Conservation (phyloP, 2,329 filamentous ascomycete species). For the Calonectria honghensis region DNA sequence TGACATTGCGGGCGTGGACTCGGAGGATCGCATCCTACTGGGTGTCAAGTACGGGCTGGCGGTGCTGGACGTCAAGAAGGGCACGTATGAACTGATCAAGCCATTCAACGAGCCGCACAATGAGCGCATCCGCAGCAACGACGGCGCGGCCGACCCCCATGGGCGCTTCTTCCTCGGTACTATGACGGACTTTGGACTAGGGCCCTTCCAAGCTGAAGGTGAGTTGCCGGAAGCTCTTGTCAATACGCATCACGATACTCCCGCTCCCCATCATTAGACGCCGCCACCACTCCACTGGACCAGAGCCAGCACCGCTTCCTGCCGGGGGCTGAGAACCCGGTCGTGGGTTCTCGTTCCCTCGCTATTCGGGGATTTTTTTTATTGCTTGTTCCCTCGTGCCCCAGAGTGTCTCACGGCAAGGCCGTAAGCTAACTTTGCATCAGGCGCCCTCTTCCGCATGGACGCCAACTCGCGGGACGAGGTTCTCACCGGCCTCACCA, state of each 20-base stretch:
- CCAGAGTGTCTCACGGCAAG: conserved; percentile 16
- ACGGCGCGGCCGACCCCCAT: conserved; percentile 86
- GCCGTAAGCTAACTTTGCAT: conserved; percentile 27
- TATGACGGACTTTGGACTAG: conserved; percentile 84
- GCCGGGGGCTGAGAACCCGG: neutral
- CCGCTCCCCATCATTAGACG: conserved; percentile 42
- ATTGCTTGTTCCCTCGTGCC: conserved; percentile 1
- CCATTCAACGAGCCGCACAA: conserved; percentile 67
- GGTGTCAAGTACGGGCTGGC: conserved; percentile 89
- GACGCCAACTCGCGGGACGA: conserved; percentile 75
- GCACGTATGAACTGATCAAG: conserved; percentile 71
- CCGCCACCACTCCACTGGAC: conserved; percentile 13
- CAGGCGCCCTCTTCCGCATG: conserved; percentile 85
- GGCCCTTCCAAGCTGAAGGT: conserved; percentile 77
- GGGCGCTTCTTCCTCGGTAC: conserved; percentile 90
- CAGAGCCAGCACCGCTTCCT: conserved; percentile 7
- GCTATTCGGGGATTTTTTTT: conserved; percentile 9
- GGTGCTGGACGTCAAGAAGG: conserved; percentile 80
- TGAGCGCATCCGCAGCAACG: conserved; percentile 81
- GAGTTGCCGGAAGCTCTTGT: conserved; percentile 38
- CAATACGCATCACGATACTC: conserved; percentile 18
- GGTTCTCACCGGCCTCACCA: conserved; percentile 79
- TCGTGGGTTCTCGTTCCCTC: neutral
- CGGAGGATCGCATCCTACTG: conserved; percentile 80
- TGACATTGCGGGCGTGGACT: conserved; percentile 81